Evolutionary conservation across 345 rosid species (phyloP).

Genomic region (Melaleuca alternifolia): DNA sequence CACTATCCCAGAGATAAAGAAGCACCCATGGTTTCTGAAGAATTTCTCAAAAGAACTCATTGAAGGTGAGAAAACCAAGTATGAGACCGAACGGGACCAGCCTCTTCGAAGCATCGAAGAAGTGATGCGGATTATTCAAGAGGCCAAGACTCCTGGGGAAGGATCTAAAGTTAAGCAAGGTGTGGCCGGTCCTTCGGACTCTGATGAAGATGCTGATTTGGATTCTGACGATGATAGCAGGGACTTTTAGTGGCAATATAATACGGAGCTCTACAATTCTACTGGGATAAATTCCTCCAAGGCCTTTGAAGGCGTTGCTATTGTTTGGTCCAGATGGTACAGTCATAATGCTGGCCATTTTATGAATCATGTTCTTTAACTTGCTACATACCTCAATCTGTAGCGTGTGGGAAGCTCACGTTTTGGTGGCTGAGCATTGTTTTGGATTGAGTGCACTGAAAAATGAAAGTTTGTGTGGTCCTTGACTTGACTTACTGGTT

Average conservation of each 20-base stretch:
- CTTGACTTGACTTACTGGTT: too few relatives aligned
- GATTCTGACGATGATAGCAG: constrained; percentile 48
- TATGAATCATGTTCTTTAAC: not conserved
- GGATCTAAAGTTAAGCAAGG: constrained; percentile 12
- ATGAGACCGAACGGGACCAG: constrained; percentile 10
- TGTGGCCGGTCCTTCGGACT: constrained; percentile 18
- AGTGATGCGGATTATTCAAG: constrained; percentile 29
- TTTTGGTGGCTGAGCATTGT: not conserved
- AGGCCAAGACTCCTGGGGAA: constrained; percentile 27
- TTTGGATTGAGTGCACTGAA: too few relatives aligned
- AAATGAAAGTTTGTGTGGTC: too few relatives aligned
- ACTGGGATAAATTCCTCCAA: not conserved
- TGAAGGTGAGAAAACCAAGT: constrained; percentile 43
- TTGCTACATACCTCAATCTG: not conserved
- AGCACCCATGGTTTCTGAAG: constrained; percentile 59
- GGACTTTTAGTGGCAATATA: constrained; percentile 10
- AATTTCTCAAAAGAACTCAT: constrained; percentile 47
- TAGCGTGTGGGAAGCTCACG: not conserved
- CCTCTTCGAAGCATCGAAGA: constrained; percentile 27
- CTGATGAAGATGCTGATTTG: constrained; percentile 37
- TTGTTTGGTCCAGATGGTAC: not conserved
- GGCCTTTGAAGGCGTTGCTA: not conserved
- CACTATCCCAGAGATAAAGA: constrained; percentile 51
- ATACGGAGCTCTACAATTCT: not conserved
- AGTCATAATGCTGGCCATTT: not conserved